Base-by-base conservation (phyloP, 768 basidiomycete genomes). In the Kwoniella sp. region DNA sequence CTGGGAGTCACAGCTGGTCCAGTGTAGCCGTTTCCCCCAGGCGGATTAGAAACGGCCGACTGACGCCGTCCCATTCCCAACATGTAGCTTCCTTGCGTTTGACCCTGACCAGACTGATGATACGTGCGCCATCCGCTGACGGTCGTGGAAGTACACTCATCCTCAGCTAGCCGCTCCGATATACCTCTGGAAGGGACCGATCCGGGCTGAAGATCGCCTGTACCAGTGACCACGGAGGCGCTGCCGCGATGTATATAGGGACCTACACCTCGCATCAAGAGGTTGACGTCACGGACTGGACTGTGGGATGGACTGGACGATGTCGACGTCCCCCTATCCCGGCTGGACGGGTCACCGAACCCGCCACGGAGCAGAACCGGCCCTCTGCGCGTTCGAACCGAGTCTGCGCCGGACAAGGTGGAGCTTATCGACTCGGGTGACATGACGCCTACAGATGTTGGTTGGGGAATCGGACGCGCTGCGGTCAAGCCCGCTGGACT, bases 341-440 rank as follows among this genome's bases (percentile, higher is more conserved):
- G 12, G 4, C 37, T 20, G 23, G 28, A 19, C 6, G 48, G 46
- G 22, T 62, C 59, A 3, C 60, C 64, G 31, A 69, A 69, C 3
- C 67, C 67, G n/a, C 67, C 67, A 14, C 67, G 55, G 3, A 69
- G 57, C 11, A 69, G 51, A 1, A 69, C 67, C 1, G 67, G 67
- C n/a, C 67, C 65, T 23, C 67, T 55, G 14, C 59, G 47, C 10
- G 59, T 52, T 41, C 52, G 32, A 8, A 46, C 31, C 17, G 60
- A 47, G 20, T 57, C 48, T 36, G 36, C 29, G 8, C 15, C 26
- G 11, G 23, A 19, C 26, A 46, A 48, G 20, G 40, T 49, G 6
- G 57, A 62, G 17, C 64, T 62, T 0, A 62, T 64, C 5, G 67
- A 63, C 31, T 66, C 62, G 26, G 65, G 65, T 15, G 59, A 59